Base-by-base conservation (phyloP, 2,329 filamentous ascomycete species). In the Plenodomus biglobosus region DNA sequence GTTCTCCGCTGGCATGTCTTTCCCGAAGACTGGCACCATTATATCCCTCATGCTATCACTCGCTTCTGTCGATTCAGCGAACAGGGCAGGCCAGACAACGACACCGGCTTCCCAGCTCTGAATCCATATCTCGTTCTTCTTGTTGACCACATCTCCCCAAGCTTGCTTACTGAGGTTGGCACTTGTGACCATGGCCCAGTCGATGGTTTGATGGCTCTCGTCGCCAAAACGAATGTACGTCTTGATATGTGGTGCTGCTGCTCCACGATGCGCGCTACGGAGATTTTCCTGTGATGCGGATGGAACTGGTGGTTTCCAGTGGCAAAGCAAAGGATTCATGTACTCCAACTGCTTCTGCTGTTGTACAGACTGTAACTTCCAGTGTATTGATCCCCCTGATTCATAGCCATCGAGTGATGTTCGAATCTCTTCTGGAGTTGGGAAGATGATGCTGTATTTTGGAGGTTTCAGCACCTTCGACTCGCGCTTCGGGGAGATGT, bases 121-220 rank as follows among this genome's bases (percentile, higher is more conserved):
- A 21, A 95, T 83, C 30, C 85, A 80, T 22, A 90, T 53, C 59
- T 88, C 81, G 1, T 82, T 83, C 0, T 77, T 75, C 2, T 75
- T 69, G 52, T 80, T 83, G 7, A 68, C 69, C 2, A 80, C 76
- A 32, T 87, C 84, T 1, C 91, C 91, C 92, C 91, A 96, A 0
- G 91, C 91, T 71, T 95, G 90, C 52, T 86, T 92, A 1, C 88
- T 94, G 2, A 96, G 70, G 59, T 95, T 96, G n/a, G 91, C 90
- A n/a, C 88, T 94, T 0, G 90, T 95, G 2, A 95, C 69, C 55
- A 96, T 77, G 1, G 88, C 90, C 92, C 91, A 96, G 64, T 94
- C 88, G 34, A 95, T 85, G 0, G 73, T 70, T 1, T 61, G 66
- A 16, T 74, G 63, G n/a, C 68, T 22, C 1, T 43, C 27, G 41